Evolutionary conservation across 345 rosid genomes (phyloP).

Genomic region (Angophora floribunda): DNA sequence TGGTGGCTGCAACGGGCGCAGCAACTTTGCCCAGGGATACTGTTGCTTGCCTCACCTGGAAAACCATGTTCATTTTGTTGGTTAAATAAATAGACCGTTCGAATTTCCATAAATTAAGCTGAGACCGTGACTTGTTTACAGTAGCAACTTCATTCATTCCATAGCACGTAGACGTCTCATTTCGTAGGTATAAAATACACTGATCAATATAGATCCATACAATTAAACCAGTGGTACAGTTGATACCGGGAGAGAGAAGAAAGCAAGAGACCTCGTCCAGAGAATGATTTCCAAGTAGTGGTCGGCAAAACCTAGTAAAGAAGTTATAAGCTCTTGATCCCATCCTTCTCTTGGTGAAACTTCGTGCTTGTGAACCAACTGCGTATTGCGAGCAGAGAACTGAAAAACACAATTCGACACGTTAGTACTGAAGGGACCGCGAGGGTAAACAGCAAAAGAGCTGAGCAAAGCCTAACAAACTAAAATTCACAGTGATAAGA

Average conservation of each 20-base stretch:
- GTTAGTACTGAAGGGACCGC: neutral
- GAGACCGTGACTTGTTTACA: neutral
- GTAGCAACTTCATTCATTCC: neutral
- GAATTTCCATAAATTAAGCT: neutral
- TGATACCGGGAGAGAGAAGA: neutral
- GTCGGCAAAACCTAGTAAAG: neutral
- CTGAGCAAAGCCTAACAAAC: neutral
- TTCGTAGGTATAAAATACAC: neutral
- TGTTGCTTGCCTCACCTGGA: slow-evolving; percentile 8
- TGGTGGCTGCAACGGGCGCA: neutral
- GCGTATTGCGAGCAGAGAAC: neutral
- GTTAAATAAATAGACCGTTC: neutral
- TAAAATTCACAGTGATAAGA: neutral
- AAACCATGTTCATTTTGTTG: neutral
- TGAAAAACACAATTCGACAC: neutral
- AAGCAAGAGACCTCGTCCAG: neutral
- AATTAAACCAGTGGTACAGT: neutral
- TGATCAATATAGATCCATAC: neutral
- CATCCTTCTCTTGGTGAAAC: neutral
- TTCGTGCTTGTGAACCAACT: neutral
- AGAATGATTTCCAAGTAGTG: neutral
- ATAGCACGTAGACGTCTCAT: neutral
- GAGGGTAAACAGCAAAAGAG: neutral
- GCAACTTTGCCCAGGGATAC: slow-evolving; percentile 9
- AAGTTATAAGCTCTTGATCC: neutral